phyloP scores from a whole-genome alignment of 495 filamentous ascomycete species.

The Hypoxylon fragiforme region DNA sequence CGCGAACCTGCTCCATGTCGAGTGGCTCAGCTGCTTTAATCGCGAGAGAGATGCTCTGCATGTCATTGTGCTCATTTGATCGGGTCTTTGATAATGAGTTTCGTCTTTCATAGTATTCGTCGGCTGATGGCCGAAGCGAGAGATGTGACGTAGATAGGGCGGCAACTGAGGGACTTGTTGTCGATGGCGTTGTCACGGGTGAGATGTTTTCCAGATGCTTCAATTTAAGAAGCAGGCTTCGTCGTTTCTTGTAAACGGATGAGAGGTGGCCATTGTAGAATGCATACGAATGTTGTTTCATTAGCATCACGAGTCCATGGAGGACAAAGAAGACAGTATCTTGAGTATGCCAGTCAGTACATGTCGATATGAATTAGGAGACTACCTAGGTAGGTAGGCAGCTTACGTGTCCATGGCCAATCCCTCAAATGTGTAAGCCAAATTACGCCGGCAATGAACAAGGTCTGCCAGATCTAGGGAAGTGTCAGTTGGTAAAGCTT shows the following conservation, averaged over 20 bases:
- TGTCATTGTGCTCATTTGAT: constrained; percentile 46
- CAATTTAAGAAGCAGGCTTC: constrained; percentile 37
- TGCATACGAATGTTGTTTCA: constrained; percentile 78
- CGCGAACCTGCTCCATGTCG: constrained; percentile 59
- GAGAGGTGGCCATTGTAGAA: constrained; percentile 78
- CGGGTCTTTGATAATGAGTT: constrained; percentile 41
- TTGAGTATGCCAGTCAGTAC: constrained; percentile 6
- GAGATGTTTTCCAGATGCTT: constrained; percentile 42
- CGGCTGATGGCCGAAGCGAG: constrained; percentile 40
- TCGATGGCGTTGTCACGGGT: constrained; percentile 42
- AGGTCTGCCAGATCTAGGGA: constrained; percentile 61
- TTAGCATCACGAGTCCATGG: constrained; percentile 70
- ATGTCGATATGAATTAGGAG: not conserved
- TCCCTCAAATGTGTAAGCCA: constrained; percentile 65
- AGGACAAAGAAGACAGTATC: constrained; percentile 68
- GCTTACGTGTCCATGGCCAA: constrained; percentile 71
- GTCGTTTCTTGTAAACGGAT: constrained; percentile 55
- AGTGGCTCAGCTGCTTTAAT: constrained; percentile 61
- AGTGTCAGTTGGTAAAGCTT: not conserved
- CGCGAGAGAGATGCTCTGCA: constrained; percentile 56
- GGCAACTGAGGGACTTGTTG: constrained; percentile 38
- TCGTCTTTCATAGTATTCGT: constrained; percentile 48
- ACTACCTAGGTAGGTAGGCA: constrained; percentile 32
- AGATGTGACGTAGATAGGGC: constrained; percentile 45
- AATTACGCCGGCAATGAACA: constrained; percentile 61